Evolutionary conservation across 2,329 filamentous ascomycete genomes (phyloP), one percentile per base, ranked within the genome.

Genomic region (Ophidiomyces ophidiicola): DNA sequence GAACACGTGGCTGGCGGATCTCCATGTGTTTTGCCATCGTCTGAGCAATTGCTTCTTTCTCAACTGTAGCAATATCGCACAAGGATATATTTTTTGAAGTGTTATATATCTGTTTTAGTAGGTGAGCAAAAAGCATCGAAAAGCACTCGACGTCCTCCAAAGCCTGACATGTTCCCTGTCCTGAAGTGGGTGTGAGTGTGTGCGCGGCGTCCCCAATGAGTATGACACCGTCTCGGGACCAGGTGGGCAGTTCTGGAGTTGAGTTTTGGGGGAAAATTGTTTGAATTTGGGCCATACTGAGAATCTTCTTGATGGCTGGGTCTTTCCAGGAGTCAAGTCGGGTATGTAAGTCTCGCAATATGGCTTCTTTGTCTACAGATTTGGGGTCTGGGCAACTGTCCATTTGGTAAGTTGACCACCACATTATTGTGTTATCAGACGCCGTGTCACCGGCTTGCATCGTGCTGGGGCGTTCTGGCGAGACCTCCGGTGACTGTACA

Each of bases 131-230:
- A 1, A 71, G 53, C 17, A 69, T 43, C 0, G 60, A 55, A 6
- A 74, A 54, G 0, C 64, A 59, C 44, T 70, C 65, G 0, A 61
- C 62, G 52, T 76, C 72, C 50, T 76, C 72, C 7, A 76, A 49
- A 0, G 69, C 72, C 51, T 74, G 71, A 3, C 64, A 68, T 0
- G 67, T 63, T 0, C 72, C 73, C 51, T 76, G 72, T 1, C 71
- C 71, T 0, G 65, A 66, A 4, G 64, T 68, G 0, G 72, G 64
- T 2, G 69, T 66, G 40, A 76, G 57, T 0, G 71, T 70, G 53
- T 76, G 72, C 0, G 70, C 71, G 2, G 71, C 71, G 51, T 76
- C 72, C 3, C 72, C 73, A 2, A 75, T 54, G 1, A 77, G 53
- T 3, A 76, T 59, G 2, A 73, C 61, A 0, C 68, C 59, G 6